Percentiles rank a stretch among this genome's conserved stretches.
Conservation (phyloP, 495 filamentous ascomycete genomes). For the Penicillium lagena region DNA sequence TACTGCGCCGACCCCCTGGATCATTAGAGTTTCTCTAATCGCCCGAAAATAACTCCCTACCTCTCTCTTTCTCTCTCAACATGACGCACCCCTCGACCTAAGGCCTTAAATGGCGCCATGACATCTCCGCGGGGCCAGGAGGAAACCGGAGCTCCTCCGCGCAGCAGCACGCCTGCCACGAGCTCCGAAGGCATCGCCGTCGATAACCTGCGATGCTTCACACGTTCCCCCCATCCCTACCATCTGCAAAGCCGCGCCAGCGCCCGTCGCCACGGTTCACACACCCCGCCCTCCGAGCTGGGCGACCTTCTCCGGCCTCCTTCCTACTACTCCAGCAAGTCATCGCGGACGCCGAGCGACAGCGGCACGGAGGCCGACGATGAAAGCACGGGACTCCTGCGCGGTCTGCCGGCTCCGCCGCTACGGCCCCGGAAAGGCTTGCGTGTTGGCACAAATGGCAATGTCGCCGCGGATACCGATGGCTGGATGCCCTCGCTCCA, state of each 20-base stretch:
- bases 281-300: constrained; percentile 16
- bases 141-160: constrained; percentile 24
- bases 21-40: no score
- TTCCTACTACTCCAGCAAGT: constrained; percentile 16
- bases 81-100: constrained; percentile 29
- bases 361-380: constrained; percentile 92
- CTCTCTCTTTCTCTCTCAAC: constrained; percentile 8
- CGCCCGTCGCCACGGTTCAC: constrained; percentile 6
- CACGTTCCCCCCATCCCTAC: constrained; percentile 76
- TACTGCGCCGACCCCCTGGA: no score
- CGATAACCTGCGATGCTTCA: constrained; percentile 44
- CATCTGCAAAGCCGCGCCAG: constrained; percentile 34
- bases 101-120: constrained; percentile 33
- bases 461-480: constrained; percentile 29
- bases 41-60: background rate
- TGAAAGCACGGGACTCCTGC: constrained; percentile 64
- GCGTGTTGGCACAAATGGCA: constrained; percentile 34
- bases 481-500: constrained; percentile 29
- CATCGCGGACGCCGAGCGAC: constrained; percentile 62
- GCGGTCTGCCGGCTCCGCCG: constrained; percentile 72
- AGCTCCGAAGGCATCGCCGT: constrained; percentile 13
- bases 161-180: constrained; percentile 14
- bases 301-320: constrained; percentile 18
- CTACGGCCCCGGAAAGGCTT: constrained; percentile 69
- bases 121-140: constrained; percentile 29